phyloP scores from a whole-genome alignment of 2,329 filamentous ascomycete species.

The Penicillium corylophilum region DNA sequence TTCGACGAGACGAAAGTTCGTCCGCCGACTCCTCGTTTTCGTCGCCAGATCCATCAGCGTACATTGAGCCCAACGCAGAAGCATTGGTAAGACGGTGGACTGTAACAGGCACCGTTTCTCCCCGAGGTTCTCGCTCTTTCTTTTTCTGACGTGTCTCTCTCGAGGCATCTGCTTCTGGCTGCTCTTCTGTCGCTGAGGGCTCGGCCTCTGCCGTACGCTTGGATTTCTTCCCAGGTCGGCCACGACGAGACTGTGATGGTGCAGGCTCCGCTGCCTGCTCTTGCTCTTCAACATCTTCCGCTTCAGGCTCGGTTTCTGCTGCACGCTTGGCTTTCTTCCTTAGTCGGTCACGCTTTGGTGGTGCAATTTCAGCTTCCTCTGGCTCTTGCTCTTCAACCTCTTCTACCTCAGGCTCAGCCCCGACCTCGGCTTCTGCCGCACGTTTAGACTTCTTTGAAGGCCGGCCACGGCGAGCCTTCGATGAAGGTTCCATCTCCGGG shows the following conservation, averaged over 20 bases:
- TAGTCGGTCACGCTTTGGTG: constrained; percentile 5
- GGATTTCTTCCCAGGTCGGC: constrained; percentile 5
- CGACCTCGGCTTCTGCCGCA: constrained; percentile 6
- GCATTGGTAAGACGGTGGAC: constrained; percentile 43
- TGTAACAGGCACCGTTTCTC: constrained; percentile 41
- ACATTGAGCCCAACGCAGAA: constrained; percentile 28
- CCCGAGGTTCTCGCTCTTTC: constrained; percentile 30
- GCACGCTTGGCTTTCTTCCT: constrained; percentile 4
- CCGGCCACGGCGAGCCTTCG: not conserved
- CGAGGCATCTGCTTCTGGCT: constrained; percentile 7
- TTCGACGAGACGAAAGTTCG: constrained; percentile 34
- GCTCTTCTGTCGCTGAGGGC: constrained; percentile 5
- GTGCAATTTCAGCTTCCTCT: constrained; percentile 9
- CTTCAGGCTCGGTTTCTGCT: constrained; percentile 1
- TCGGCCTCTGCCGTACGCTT: constrained; percentile 3
- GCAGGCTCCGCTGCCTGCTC: constrained; percentile 10
- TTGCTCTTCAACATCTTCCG: not conserved
- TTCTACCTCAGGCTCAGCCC: constrained; percentile 5
- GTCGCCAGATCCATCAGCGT: constrained; percentile 21
- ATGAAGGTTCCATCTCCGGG: not conserved
- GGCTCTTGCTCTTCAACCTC: not conserved
- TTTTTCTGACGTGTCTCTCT: constrained; percentile 21
- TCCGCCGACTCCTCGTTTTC: constrained; percentile 31
- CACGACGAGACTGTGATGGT: constrained; percentile 7
- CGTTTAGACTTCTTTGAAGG: not conserved